Evolutionary conservation across 805 yeast genomes (phyloP), one percentile per base, ranked within the genome.

Genomic region (Pichia nakasei): DNA sequence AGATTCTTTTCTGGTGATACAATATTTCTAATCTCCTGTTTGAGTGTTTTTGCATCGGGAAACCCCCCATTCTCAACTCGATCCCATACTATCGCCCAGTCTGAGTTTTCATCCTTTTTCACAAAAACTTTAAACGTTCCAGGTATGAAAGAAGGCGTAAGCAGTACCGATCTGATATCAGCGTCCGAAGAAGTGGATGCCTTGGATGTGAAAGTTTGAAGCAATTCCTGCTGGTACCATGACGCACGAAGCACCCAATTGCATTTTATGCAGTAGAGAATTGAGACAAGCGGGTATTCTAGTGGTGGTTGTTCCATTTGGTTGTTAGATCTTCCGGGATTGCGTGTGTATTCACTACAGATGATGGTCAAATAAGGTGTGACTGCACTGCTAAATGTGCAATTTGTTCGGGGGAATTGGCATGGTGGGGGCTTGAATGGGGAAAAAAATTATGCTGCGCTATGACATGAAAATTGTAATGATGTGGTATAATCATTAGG

Each of bases 161-260:
- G 56, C 0, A 78, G 63, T 2, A 80, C 73, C 44, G 80, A 82
- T 15, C 78, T 79, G 17, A 64, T 47, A 0, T 52, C 39, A 8
- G 78, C 54, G 20, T 67, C 66, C 5, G 63, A 59, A 3, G 26
- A 33, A 18, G 33, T 48, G 11, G 49, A 46, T 7, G 51, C 56
- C 37, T 55, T 54, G 8, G 61, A 50, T 8, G 59, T 51, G 60
- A 86, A 88, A 0, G 96, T 88, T 55, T 83, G 86, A n/a, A 87
- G 63, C 1, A 88, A 65, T 60, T 87, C 96, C 58, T 85, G 95
- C 27, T 78, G 66, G 52, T 85, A 85, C 96, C 96, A 88, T 0
- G 85, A 73, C 2, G 96, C 94, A 12, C 96, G 66, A 38, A 85
- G 72, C 53, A 84, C 83, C 96, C 96, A 87, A 55, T 83, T 82